Evolutionary conservation across 257 asterid species (phyloP).

Genomic region (Ilex asprella): DNA sequence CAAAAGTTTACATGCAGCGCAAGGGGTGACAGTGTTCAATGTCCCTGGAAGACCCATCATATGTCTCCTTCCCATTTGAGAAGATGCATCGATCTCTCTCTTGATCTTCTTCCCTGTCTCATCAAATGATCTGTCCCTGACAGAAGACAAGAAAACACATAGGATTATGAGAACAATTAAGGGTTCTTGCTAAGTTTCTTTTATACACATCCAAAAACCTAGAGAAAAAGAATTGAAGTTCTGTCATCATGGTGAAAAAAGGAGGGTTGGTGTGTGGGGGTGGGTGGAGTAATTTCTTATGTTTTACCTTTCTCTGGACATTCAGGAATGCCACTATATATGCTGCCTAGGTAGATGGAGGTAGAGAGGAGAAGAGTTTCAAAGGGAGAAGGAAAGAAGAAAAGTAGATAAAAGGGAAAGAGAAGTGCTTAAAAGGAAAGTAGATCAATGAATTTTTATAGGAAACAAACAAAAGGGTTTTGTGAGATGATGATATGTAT

Average conservation of each 20-base stretch:
- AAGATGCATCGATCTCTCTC: slow-evolving; percentile 42
- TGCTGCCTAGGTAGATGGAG: slow-evolving; percentile 1
- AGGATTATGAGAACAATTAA: not conserved
- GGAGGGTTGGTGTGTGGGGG: not conserved
- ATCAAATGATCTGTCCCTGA: slow-evolving; percentile 58
- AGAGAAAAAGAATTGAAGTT: not conserved
- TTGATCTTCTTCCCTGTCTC: slow-evolving; percentile 67
- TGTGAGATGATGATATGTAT: no score
- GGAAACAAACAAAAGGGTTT: no score
- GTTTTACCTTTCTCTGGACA: slow-evolving; percentile 72
- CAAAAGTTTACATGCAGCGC: slow-evolving; percentile 90
- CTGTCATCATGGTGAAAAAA: not conserved
- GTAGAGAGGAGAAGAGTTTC: slow-evolving; percentile 9
- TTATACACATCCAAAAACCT: no score
- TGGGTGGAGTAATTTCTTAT: not conserved
- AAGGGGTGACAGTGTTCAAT: slow-evolving; percentile 74
- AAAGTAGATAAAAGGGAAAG: slow-evolving; percentile 10
- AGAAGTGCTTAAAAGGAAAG: slow-evolving; percentile 30
- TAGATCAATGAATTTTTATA: slow-evolving; percentile 24
- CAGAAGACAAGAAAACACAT: not conserved
- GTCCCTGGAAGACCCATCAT: slow-evolving; percentile 56
- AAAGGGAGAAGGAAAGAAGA: slow-evolving; percentile 4
- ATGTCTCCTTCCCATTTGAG: slow-evolving; percentile 53
- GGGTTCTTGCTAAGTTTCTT: no score
- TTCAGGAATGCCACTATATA: slow-evolving; percentile 25